Base-by-base conservation (phyloP, 2,329 filamentous ascomycete genomes). In the Seiridium unicorne region DNA sequence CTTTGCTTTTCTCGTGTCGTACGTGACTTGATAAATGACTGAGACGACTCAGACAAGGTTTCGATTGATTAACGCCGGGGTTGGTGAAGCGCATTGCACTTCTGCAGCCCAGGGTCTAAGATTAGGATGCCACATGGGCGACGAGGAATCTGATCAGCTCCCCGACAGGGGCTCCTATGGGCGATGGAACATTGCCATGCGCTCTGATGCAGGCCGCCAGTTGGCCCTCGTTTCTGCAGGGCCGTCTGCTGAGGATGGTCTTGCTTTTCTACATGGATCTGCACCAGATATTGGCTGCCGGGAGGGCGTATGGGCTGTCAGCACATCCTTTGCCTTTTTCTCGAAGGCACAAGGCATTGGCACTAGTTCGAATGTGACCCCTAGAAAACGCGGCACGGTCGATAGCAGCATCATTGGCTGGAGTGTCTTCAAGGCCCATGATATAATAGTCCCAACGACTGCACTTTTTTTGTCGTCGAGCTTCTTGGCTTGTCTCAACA, bases 81-180 rank as follows among this genome's bases (percentile, higher is more conserved):
- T 44, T 44, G 18, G 31, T 31, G 10, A 44, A 44, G 40, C 40
- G 54, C 54, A 57, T 18, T 36, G 40, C 44, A 18, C 40, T 34
- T 38, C 55, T 58, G 55, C 44, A 46, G 55, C 18, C 47, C 55
- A 34, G 54, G 54, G 54, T 58, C 36, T 58, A 18, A 58, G 46
- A 58, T 58, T 58, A 58, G 55, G 46, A 48, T 58, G 55, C 55
- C 55, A 58, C 55, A 58, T 58, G 55, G 55, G 38, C 35, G 55
- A 51, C 46, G 46, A 42, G 44, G 55, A 42, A 57, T 35, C 44
- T 58, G 44, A 40, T 46, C 34, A 58, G 55, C 44, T 44, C 18
- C n/a, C 55, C 55, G 34, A 40, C 46, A 44, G 47, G 40, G 44
- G 42, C 34, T 35, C 49, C 49, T 35, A n/a, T 38, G 11, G 18